Base-by-base conservation (phyloP, 2,329 filamentous ascomycete species). In the Ceratocystis albifundus region DNA sequence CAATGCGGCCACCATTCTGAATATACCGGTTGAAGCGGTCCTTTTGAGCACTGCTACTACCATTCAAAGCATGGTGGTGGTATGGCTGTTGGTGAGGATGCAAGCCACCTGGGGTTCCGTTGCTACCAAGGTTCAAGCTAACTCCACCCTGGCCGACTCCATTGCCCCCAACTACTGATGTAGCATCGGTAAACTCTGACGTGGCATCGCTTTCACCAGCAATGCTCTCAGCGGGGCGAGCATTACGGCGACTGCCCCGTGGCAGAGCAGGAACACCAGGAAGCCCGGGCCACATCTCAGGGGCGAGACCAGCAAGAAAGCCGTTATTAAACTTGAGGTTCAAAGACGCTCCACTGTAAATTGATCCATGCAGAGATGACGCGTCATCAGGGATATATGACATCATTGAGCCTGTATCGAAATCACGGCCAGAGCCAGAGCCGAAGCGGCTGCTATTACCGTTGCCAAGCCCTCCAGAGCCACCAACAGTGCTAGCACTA, bases 341-440 rank as follows among this genome's bases (percentile, higher is more conserved):
- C 36, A 95, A 80, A n/a, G 87, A 88, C 45, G 89, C 88, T 46
- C 91, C 91, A 65, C 91, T 91, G 64, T 97, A 84, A 0, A 91
- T 87, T 57, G 91, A 96, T 61, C 91, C 92, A 75, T 97, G 93
- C 59, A 99, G 88, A 1, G 92, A 96, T 7, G 93, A 97, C 50
- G 96, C 91, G 75, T 99, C 94, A 72, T 99, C 94, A 1, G 93
- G 90, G 68, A 99, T 96, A 74, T 96, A 97, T 17, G 93, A 94
- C 71, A 96, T 82, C 74, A 96, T 89, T 2, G 93, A 97, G 55
- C 90, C 89, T 20, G 88, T 85, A 72, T 96, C 93, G 68, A 84
- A 81, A 69, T 85, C 83, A 55, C 82, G 80, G 46, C 73, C 64
- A 17, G 78, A 75, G 20, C 73, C 68, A 67, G 74, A 76, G 5